A percentile compares a stretch with the other conserved stretches of the same genome.
Conservation (phyloP, 345 rosid species). For the Clarkia xantiana region DNA sequence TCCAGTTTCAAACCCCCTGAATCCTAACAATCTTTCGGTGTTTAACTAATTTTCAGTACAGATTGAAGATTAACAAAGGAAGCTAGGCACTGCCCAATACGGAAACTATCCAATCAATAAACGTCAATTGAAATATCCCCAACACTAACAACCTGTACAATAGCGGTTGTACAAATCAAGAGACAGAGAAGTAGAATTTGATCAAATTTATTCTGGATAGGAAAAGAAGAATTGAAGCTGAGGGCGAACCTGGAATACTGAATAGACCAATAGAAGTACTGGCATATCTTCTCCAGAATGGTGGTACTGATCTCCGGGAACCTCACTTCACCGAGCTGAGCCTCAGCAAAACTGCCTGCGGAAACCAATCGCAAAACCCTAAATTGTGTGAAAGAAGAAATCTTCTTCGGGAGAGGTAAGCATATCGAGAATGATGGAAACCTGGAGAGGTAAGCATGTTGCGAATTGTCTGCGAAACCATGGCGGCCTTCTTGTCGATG, state of each 20-base stretch:
- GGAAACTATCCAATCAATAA: too few relatives aligned
- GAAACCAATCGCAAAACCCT: background rate
- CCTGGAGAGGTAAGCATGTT: constrained; percentile 95
- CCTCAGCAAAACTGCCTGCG: constrained; percentile 55
- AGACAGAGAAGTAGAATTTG: too few relatives aligned
- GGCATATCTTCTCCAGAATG: constrained; percentile 81
- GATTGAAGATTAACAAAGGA: too few relatives aligned
- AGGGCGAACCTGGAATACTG: constrained; percentile 49
- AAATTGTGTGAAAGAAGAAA: too few relatives aligned
- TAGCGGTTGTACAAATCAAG: too few relatives aligned
- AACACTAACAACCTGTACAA: too few relatives aligned
- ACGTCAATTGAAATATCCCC: too few relatives aligned
- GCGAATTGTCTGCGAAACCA: constrained; percentile 82
- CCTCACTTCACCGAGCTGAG: constrained; percentile 69
- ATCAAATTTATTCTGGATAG: background rate
- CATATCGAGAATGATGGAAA: background rate
- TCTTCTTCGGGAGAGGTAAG: too few relatives aligned
- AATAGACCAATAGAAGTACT: constrained; percentile 81
- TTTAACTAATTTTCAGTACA: too few relatives aligned
- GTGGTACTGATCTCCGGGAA: constrained; percentile 75
- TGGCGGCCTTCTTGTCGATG: constrained; percentile 67
- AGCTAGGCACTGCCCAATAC: too few relatives aligned
- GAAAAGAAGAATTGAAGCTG: background rate
- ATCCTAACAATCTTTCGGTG: too few relatives aligned
- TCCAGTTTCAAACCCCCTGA: too few relatives aligned